Percentiles rank a stretch among this genome's conserved stretches.
phyloP scores from a whole-genome alignment of 257 asterid genomes.

The Nicotiana knightiana region DNA sequence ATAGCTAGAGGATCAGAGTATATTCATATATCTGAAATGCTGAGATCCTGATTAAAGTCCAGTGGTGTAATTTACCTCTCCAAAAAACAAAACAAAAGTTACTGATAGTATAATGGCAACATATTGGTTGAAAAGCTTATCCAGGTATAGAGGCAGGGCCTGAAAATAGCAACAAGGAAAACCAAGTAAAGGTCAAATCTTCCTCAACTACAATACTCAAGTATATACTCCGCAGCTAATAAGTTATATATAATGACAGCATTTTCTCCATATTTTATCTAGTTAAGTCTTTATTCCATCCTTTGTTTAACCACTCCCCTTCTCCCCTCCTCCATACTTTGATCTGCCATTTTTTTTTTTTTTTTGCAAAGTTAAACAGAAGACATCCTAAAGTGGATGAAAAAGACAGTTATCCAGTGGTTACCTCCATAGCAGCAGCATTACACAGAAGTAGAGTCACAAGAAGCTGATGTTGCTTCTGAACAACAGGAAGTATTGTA shows the following conservation, averaged over 20 bases:
- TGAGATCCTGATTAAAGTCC: neutral
- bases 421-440: constrained; percentile 95
- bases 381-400: neutral
- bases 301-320: too few species aligned
- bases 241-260: neutral
- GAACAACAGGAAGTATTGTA: constrained; percentile 79
- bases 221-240: neutral
- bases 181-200: neutral
- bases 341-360: neutral
- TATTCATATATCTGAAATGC: neutral
- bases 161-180: constrained; percentile 32
- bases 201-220: neutral
- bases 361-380: too few species aligned
- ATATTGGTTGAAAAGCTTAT: constrained; percentile 81
- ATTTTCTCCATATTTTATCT: neutral
- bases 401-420: neutral
- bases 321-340: neutral
- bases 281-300: neutral
- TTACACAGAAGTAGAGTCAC: constrained; percentile 88
- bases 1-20: constrained; percentile 4
- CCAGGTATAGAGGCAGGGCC: constrained; percentile 97
- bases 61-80: constrained; percentile 57
- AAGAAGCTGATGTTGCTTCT: constrained; percentile 96
- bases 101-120: constrained; percentile 90
- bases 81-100: constrained; percentile 85